Evolutionary conservation across 768 basidiomycete species (phyloP), one percentile per base, ranked within the genome.

Genomic region (Boletus barrowsii): DNA sequence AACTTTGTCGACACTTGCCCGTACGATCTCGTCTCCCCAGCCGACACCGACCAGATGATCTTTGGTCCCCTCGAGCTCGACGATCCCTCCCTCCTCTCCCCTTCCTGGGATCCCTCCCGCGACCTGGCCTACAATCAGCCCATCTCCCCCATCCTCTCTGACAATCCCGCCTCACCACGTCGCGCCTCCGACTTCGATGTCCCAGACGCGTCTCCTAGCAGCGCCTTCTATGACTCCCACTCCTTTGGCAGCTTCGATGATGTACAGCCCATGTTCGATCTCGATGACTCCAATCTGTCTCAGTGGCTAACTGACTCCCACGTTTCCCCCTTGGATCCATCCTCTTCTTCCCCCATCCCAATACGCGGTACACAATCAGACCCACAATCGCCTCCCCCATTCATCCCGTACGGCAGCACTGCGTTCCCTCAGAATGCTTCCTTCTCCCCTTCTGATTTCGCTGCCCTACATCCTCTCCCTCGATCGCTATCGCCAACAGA

Each of bases 281-380:
- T 70, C 56, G 73, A 72, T 54, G 74, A 75, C 55, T 63, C 70
- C 58, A 65, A 76, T 37, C 72, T 83, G 4, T 74, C 79, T 0
- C 75, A 78, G 57, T 89, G 87, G 87, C 75, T 88, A 49, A 77
- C 80, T 63, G 87, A 89, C 68, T 70, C 81, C 47, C 82, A 84
- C 47, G 53, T 68, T 26, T 62, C 69, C 26, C 40, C 72, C 29
- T 56, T 68, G 26, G 69, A 70, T 39, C 60, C 65, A 0, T 67
- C 73, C 54, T 62, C 78, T 9, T 79, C 84, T 3, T 82, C 84
- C 0, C 86, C 88, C 24, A 84, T 87, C 61, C 78, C 84, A 58
- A 86, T 85, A 49, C 83, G 82, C 32, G 57, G 56, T n/a, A 74
- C 79, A 5, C 71, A 76, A 11, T 64, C 73, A 32, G 74, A 73